Percentiles rank a stretch among this genome's conserved stretches.
phyloP scores from a whole-genome alignment of 371 early-diverging fungal species.

The Rhizomucor pusillus region DNA sequence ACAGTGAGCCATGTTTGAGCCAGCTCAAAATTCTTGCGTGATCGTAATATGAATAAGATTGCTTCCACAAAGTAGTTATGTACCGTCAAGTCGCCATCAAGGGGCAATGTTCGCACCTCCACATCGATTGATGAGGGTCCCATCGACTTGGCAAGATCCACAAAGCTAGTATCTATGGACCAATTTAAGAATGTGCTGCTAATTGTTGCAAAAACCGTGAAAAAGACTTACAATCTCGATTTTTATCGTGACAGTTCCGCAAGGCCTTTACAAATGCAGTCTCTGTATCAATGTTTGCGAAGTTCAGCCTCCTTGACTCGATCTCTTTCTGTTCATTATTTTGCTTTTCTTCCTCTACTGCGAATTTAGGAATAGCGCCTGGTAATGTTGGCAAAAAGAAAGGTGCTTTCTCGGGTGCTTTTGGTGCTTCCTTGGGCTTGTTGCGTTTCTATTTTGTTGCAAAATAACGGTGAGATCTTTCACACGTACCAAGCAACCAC shows the following conservation, averaged over 20 bases:
- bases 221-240: conserved; percentile 46
- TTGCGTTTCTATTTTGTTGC: conserved; percentile 88
- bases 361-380: conserved; percentile 71
- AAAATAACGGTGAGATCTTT: conserved; percentile 3
- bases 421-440: conserved; percentile 85
- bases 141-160: conserved; percentile 67
- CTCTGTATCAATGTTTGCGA: conserved; percentile 49
- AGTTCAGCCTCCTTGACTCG: conserved; percentile 35
- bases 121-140: conserved; percentile 84
- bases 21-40: conserved; percentile 82
- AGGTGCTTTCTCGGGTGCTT: conserved; percentile 85
- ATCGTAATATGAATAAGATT: conserved; percentile 54
- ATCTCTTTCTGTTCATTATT: conserved; percentile 18
- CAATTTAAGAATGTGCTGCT: not conserved
- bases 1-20: conserved; percentile 78
- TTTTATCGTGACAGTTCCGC: conserved; percentile 47
- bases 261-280: conserved; percentile 60
- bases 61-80: conserved; percentile 64
- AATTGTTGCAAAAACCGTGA: not conserved
- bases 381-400: conserved; percentile 88
- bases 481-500: not conserved
- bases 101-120: conserved; percentile 75
- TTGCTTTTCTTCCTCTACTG: conserved; percentile 35
- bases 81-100: conserved; percentile 56
- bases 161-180: conserved; percentile 39